Conservation (phyloP, 352 stramenopile species). For the Pythium periplocum region DNA sequence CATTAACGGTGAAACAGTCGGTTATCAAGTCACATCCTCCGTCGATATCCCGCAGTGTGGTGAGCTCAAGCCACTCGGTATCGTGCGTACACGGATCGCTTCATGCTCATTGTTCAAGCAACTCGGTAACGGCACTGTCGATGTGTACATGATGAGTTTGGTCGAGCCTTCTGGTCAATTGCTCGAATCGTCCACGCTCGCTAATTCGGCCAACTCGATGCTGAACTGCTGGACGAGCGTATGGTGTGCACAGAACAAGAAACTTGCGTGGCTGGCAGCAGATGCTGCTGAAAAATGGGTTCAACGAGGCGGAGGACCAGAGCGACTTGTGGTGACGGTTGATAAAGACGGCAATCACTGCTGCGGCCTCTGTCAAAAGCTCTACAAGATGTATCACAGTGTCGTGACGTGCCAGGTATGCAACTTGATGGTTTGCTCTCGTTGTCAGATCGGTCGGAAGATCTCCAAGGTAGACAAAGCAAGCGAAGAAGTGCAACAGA, state of each 20-base stretch:
- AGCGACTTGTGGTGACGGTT: constrained; percentile 13
- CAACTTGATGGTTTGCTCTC: constrained; percentile 21
- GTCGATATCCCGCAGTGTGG: constrained; percentile 24
- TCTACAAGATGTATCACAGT: constrained; percentile 18
- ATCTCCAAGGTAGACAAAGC: constrained; percentile 6
- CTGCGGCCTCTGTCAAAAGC: constrained; percentile 17
- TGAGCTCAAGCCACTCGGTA: constrained; percentile 11
- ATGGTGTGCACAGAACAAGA: constrained; percentile 62
- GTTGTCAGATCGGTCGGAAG: constrained; percentile 13
- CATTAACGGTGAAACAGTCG: constrained; percentile 18
- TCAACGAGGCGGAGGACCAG: constrained; percentile 1
- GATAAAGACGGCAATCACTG: constrained; percentile 15
- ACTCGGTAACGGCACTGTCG: constrained; percentile 36
- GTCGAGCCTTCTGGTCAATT: constrained; percentile 46
- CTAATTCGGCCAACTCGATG: constrained; percentile 33
- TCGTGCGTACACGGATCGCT: constrained; percentile 11
- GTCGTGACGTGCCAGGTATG: constrained; percentile 21
- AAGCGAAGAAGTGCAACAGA: constrained; percentile 7
- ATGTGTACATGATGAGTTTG: constrained; percentile 57
- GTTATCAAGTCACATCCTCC: constrained; percentile 30
- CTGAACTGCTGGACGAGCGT: constrained; percentile 62
- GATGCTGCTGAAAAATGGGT: constrained; percentile 9
- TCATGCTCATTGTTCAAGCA: constrained; percentile 53
- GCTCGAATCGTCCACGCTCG: constrained; percentile 35
- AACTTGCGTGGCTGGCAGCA: constrained; percentile 37